Base-by-base conservation (phyloP, 2,329 filamentous ascomycete genomes). In the Cytospora paraplurivora region DNA sequence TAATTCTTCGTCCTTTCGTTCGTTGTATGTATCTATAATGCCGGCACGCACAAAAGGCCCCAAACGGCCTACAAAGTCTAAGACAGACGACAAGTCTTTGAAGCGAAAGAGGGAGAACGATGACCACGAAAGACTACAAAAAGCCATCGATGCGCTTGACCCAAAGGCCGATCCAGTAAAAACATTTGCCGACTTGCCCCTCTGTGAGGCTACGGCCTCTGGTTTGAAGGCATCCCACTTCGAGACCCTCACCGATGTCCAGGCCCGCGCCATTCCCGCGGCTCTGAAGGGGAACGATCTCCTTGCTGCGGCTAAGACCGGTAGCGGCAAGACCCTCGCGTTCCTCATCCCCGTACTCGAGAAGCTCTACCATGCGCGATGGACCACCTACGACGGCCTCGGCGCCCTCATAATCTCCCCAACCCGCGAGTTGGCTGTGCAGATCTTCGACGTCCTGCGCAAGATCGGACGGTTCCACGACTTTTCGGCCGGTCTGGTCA, bases 291-390 rank as follows among this genome's bases (percentile, higher is more conserved):
- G 92, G 63, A 81, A 82, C 64, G 95, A 99, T 75, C 91, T 99
- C 49, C 87, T 99, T 49, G 95, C 93, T 50, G 95, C 95, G 6
- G 95, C 95, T 49, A 97, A 96, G 78, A 98, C 94, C 0, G 94
- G 94, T 58, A 96, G 91, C 73, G 94, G 94, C 72, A 98, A 98
- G 81, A 98, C 94, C 0, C 82, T 99, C 32, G 92, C 95, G 0
- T 99, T 99, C 74, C 79, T 99, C 8, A 81, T 98, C 2, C 95
- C 95, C 1, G 89, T 98, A 0, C 84, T 99, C 56, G 95, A 99
- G 76, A 96, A 94, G 71, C 84, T 99, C 3, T 95, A 96, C 76
- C 88, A 93, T 58, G 86, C 88, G 62, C 91, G 89, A 82, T 97
- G 93, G 88, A 91, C 95, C 17, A 91, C 96, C 71, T 84, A 88